phyloP scores from a whole-genome alignment of 225 moss, liverwort and hornwort genomes.

The Physcomitrellopsis africana region DNA sequence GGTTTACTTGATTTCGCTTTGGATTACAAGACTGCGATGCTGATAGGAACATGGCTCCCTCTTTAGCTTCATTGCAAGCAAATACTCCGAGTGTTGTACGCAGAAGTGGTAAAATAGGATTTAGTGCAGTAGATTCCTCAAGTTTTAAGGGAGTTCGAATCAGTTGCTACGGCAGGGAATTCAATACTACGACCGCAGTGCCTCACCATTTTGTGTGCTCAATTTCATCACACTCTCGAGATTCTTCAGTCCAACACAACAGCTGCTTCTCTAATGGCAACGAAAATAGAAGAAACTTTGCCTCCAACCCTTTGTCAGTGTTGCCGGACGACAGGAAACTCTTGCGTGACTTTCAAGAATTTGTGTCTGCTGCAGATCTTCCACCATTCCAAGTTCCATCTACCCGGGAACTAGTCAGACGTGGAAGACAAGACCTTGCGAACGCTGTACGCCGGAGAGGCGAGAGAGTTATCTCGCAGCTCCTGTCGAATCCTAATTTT shows the following conservation, averaged over 20 bases:
- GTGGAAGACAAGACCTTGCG: constrained; percentile 86
- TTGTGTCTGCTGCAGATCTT: constrained; percentile 62
- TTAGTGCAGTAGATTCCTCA: constrained; percentile 8
- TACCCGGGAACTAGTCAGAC: constrained; percentile 63
- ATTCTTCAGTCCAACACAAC: constrained; percentile 29
- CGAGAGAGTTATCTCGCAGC: constrained; percentile 74
- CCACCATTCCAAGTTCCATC: constrained; percentile 78
- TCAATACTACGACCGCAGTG: constrained; percentile 14
- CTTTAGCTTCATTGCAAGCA: constrained; percentile 28
- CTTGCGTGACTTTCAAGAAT: constrained; percentile 71
- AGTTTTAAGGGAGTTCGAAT: constrained; percentile 22
- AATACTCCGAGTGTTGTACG: constrained; percentile 7
- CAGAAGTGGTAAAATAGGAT: constrained; percentile 24
- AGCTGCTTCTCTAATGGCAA: constrained; percentile 35
- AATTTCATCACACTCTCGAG: constrained; percentile 45
- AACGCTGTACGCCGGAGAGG: constrained; percentile 85
- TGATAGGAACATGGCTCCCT: constrained; percentile 37
- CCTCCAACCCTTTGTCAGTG: constrained; percentile 40
- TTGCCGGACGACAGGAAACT: constrained; percentile 67
- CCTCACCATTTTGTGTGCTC: constrained; percentile 42
- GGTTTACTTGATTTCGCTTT: too few species aligned
- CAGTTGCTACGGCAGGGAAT: constrained; percentile 21
- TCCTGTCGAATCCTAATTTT: constrained; percentile 71
- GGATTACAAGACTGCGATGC: constrained; percentile 9
- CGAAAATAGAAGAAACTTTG: constrained; percentile 20